Conservation (phyloP, 2,329 filamentous ascomycete species). For the Catunica adiposa region DNA sequence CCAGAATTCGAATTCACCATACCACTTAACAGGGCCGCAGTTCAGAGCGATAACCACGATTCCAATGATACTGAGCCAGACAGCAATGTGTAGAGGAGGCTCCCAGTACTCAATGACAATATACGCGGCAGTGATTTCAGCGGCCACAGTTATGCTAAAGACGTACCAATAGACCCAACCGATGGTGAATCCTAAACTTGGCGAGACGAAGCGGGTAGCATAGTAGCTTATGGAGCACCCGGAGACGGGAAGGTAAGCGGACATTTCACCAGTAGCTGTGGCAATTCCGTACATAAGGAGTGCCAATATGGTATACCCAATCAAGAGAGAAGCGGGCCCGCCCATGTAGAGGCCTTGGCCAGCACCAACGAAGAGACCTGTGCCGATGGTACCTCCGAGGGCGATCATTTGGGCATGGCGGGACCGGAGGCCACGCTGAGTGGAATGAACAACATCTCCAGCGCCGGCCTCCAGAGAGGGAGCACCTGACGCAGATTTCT, state of each 20-base stretch:
- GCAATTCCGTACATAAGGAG: slow-evolving; percentile 40
- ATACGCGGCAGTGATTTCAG: slow-evolving; percentile 15
- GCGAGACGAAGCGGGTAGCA: slow-evolving; percentile 19
- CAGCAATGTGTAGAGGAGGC: slow-evolving; percentile 14
- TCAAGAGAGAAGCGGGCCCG: slow-evolving; percentile 26
- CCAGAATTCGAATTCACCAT: slow-evolving; percentile 28
- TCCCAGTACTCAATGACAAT: slow-evolving; percentile 17
- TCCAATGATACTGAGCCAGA: slow-evolving; percentile 16
- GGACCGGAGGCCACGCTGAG: slow-evolving; percentile 23
- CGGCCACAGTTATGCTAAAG: slow-evolving; percentile 13
- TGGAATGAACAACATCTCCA: background rate
- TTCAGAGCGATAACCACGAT: slow-evolving; percentile 15
- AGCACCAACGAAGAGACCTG: slow-evolving; percentile 15
- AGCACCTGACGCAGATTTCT: background rate
- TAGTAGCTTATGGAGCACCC: slow-evolving; percentile 18
- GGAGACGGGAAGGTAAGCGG: slow-evolving; percentile 18
- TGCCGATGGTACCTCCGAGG: slow-evolving; percentile 11
- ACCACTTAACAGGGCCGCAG: slow-evolving; percentile 1
- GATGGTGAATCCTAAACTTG: slow-evolving; percentile 23
- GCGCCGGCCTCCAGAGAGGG: background rate
- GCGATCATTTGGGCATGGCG: slow-evolving; percentile 23
- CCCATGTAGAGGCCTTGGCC: slow-evolving; percentile 17
- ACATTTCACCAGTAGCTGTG: slow-evolving; percentile 23
- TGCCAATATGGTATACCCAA: slow-evolving; percentile 33
- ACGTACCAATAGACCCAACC: slow-evolving; percentile 30